Conservation (phyloP, 345 rosid genomes). For the Pelargonium nanum region DNA sequence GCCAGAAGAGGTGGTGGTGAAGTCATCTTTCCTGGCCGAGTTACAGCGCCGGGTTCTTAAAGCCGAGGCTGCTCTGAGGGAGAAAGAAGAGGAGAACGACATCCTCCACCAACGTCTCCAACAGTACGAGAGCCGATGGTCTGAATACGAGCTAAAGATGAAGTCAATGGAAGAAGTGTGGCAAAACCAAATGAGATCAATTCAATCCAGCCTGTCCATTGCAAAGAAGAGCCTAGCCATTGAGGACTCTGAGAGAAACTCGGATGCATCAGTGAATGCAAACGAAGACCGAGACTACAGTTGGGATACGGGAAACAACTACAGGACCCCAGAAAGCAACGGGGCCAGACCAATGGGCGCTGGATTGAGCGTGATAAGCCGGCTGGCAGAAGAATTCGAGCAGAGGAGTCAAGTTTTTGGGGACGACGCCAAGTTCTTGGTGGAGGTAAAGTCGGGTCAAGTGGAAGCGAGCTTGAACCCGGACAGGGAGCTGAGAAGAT, state of each 20-base stretch:
- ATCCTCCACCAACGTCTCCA: conserved; percentile 88
- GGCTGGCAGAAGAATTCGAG: conserved; percentile 88
- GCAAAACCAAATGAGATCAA: conserved; percentile 97
- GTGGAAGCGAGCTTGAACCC: conserved; percentile 90
- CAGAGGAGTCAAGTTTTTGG: conserved; percentile 95
- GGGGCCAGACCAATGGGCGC: conserved; percentile 74
- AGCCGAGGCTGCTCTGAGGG: conserved; percentile 76
- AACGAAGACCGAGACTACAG: conserved; percentile 53
- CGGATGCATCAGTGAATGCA: conserved; percentile 82
- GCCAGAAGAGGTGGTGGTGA: conserved; percentile 75
- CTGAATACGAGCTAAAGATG: conserved; percentile 93
- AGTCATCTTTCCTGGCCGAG: conserved; percentile 84
- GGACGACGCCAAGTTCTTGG: conserved; percentile 91
- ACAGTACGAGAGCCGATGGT: conserved; percentile 95
- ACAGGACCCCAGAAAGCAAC: conserved; percentile 54
- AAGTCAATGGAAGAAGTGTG: conserved; percentile 99
- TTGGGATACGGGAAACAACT: conserved; percentile 58
- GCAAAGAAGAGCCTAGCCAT: conserved; percentile 92
- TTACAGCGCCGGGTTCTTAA: conserved; percentile 84
- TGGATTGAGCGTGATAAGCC: conserved; percentile 73
- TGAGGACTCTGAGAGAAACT: conserved; percentile 73
- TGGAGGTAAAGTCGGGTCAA: conserved; percentile 96
- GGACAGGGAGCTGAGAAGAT: conserved; percentile 69
- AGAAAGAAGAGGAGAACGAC: conserved; percentile 94
- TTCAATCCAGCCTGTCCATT: conserved; percentile 90